These are phyloP conservation scores for Tricholoma furcatifolium DNA, from an alignment of 768 basidiomycete genomes.

Conservation along the genomic window DNA sequence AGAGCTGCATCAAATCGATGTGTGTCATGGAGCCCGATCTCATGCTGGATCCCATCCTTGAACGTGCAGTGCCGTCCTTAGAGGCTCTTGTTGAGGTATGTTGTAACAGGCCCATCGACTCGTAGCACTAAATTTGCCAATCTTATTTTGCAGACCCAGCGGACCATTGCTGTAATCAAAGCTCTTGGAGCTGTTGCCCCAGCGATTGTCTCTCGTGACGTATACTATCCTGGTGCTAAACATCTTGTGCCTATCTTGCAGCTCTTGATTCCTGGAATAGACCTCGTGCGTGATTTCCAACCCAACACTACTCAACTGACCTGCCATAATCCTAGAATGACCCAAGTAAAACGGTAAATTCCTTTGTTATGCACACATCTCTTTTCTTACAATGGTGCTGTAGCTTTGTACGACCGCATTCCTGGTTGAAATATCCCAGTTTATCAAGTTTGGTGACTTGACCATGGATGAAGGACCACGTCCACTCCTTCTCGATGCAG, in stretches of 20 bases:
- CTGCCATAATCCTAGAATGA: constrained; percentile 53
- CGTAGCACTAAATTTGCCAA: not conserved
- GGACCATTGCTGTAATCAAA: constrained; percentile 84
- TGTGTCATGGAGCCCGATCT: constrained; percentile 84
- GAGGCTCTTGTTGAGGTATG: constrained; percentile 89
- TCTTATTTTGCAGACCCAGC: constrained; percentile 57
- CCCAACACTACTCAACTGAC: constrained; percentile 1
- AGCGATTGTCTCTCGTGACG: constrained; percentile 73
- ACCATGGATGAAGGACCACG: constrained; percentile 36
- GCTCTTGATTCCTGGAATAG: constrained; percentile 82
- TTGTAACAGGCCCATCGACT: constrained; percentile 13
- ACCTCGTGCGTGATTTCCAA: constrained; percentile 53
- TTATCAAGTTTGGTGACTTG: constrained; percentile 71
- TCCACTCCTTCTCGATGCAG: constrained; percentile 28
- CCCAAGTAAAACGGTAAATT: constrained; percentile 68
- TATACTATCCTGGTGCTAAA: constrained; percentile 82
- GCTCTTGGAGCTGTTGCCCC: constrained; percentile 80
- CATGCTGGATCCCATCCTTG: constrained; percentile 76
- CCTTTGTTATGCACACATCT: not conserved
- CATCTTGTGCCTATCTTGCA: constrained; percentile 79
- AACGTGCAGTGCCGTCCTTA: constrained; percentile 83
- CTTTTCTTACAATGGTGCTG: constrained; percentile 9
- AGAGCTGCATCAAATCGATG: constrained; percentile 81
- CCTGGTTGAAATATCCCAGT: constrained; percentile 71
- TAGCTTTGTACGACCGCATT: constrained; percentile 76